Percentiles rank a stretch among this genome's conserved stretches.
Evolutionary conservation across 2,329 filamentous ascomycete genomes (phyloP).

Genomic region (Curvularia lunata): DNA sequence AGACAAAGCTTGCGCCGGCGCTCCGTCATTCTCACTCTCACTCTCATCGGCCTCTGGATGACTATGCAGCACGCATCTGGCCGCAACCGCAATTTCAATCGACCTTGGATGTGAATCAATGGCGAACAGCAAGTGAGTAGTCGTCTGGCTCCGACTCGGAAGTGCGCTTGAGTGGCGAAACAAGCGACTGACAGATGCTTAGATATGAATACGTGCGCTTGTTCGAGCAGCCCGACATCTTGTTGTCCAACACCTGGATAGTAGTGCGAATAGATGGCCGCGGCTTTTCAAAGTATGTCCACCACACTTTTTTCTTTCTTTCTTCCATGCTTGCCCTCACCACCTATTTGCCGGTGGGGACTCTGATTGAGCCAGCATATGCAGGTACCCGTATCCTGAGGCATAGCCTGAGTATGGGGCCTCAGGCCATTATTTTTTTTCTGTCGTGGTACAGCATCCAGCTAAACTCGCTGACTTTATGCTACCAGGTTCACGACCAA

Average conservation of each 20-base stretch:
- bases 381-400: constrained; percentile 27
- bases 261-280: constrained; percentile 92
- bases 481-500: constrained; percentile 73
- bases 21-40: constrained; percentile 6
- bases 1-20: constrained; percentile 12
- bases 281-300: constrained; percentile 83
- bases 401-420: constrained; percentile 16
- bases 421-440: constrained; percentile 11
- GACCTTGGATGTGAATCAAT: constrained; percentile 17
- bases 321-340: background rate
- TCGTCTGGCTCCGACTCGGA: background rate
- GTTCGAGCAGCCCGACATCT: constrained; percentile 81
- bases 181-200: constrained; percentile 22
- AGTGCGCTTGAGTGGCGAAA: background rate
- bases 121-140: constrained; percentile 37
- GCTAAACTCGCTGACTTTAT: constrained; percentile 11
- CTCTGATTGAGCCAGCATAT: constrained; percentile 14
- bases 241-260: constrained; percentile 94
- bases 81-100: constrained; percentile 1
- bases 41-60: constrained; percentile 3
- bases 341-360: background rate
- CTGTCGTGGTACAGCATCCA: constrained; percentile 5
- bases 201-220: constrained; percentile 93
- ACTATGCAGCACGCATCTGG: constrained; percentile 27
- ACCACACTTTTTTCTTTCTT: too few species aligned